Conservation (phyloP, 2,329 filamentous ascomycete species). For the Cordyceps cicadae region DNA sequence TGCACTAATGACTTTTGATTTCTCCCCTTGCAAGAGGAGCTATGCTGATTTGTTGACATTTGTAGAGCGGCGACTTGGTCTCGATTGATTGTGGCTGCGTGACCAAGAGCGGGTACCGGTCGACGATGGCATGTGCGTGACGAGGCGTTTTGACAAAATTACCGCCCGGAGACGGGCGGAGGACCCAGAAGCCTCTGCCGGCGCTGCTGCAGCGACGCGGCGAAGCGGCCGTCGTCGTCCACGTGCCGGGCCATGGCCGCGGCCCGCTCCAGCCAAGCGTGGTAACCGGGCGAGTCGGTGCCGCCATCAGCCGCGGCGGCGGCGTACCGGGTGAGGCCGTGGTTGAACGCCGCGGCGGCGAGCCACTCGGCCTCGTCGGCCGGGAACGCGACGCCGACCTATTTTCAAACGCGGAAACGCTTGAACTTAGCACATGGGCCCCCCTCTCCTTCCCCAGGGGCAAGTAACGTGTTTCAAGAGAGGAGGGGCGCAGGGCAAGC, state of each 20-base stretch:
- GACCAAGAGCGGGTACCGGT: too few relatives aligned
- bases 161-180: neutral
- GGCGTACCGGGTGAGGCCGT: conserved; percentile 57
- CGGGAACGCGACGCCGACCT: conserved; percentile 48
- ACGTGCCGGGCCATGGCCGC: conserved; percentile 52
- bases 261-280: conserved; percentile 55
- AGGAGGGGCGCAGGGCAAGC: too few relatives aligned
- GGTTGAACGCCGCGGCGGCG: conserved; percentile 61
- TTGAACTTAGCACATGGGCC: too few relatives aligned
- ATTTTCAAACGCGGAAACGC: neutral
- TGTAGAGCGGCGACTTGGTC: neutral
- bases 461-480: too few relatives aligned
- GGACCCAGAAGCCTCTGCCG: conserved; percentile 31
- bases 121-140: neutral
- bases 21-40: neutral
- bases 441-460: too few relatives aligned
- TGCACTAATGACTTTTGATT: conserved; percentile 6
- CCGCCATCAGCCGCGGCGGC: conserved; percentile 29
- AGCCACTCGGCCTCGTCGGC: conserved; percentile 67
- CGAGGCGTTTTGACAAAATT: too few relatives aligned
- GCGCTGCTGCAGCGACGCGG: conserved; percentile 34
- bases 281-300: conserved; percentile 43
- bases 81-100: too few relatives aligned
- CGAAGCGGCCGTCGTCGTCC: conserved; percentile 43
- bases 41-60: neutral